phyloP scores from a whole-genome alignment of 2,329 filamentous ascomycete genomes.

The Xylariaceae sp. region DNA sequence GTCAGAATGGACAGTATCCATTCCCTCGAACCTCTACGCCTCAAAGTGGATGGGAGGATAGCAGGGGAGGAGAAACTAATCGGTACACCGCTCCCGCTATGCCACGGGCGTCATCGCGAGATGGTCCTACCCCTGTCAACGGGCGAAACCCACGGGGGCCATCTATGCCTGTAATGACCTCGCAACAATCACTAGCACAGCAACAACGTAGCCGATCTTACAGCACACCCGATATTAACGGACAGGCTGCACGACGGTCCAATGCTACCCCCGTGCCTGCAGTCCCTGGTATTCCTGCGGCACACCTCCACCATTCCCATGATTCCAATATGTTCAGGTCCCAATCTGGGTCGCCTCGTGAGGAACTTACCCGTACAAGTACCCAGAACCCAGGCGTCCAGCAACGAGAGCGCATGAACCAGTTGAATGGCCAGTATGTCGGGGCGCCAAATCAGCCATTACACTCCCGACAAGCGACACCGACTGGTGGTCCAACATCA shows the following conservation, averaged over 20 bases:
- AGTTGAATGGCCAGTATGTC: conserved; percentile 45
- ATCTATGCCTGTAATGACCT: conserved; percentile 68
- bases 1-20: conserved; percentile 45
- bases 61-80: conserved; percentile 52
- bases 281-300: conserved; percentile 66
- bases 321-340: conserved; percentile 67
- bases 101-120: conserved; percentile 73
- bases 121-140: conserved; percentile 61
- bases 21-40: conserved; percentile 73
- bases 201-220: conserved; percentile 81
- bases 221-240: conserved; percentile 91
- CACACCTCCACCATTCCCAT: conserved; percentile 60
- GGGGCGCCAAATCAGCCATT: conserved; percentile 50
- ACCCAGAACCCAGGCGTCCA: conserved; percentile 67
- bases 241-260: conserved; percentile 51
- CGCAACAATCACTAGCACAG: conserved; percentile 48
- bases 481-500: conserved; percentile 34
- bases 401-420: conserved; percentile 54
- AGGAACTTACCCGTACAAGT: conserved; percentile 61
- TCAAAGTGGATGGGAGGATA: conserved; percentile 63
- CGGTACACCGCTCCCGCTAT: conserved; percentile 86
- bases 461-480: conserved; percentile 44
- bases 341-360: conserved; percentile 73
- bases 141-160: conserved; percentile 68
- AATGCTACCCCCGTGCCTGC: conserved; percentile 58